Conservation (phyloP, 345 rosid species). For the Lagerstroemia speciosa region DNA sequence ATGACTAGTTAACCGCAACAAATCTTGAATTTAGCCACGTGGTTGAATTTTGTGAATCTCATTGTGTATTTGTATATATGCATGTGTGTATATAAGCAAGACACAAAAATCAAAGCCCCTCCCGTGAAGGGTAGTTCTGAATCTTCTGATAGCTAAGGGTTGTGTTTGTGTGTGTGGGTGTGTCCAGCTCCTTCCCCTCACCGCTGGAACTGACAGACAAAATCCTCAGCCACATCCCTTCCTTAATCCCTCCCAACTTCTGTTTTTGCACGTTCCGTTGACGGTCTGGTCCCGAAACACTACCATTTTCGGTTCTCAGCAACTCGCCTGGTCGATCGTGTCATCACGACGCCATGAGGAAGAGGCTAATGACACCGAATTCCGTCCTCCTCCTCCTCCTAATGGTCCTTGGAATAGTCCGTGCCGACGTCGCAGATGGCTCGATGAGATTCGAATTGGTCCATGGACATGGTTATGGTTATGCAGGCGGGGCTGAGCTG, state of each 20-base stretch:
- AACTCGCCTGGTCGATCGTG: background rate
- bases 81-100: background rate
- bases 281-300: background rate
- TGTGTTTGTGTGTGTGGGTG: background rate
- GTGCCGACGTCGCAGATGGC: background rate
- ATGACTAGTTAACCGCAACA: background rate
- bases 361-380: background rate
- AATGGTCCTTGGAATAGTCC: background rate
- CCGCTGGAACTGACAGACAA: background rate
- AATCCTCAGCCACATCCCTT: background rate
- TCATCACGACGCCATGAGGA: background rate
- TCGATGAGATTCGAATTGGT: background rate
- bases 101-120: background rate
- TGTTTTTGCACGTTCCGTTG: background rate
- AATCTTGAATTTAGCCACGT: background rate
- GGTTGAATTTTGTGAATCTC: background rate
- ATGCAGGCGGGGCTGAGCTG: constrained; percentile 4
- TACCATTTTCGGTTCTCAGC: background rate
- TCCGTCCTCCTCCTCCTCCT: background rate
- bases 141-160: background rate
- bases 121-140: background rate
- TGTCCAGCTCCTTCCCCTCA: no score
- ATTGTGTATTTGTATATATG: background rate
- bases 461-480: background rate
- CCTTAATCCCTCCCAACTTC: background rate